Percentiles rank a stretch among this genome's conserved stretches.
Conservation (phyloP, 2,329 filamentous ascomycete species). For the Neonectria hederae region DNA sequence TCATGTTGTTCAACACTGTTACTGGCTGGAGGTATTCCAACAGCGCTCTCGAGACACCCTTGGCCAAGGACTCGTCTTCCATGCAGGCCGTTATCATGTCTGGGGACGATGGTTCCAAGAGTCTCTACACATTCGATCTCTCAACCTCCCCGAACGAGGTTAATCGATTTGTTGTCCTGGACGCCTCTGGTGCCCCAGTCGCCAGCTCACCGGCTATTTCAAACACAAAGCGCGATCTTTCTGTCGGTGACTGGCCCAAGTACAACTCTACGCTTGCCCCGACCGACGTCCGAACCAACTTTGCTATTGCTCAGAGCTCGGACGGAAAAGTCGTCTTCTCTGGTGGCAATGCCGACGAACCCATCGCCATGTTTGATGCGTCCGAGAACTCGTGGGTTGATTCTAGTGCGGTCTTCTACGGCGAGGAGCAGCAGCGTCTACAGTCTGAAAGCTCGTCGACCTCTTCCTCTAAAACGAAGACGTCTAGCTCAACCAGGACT, state of each 20-base stretch:
- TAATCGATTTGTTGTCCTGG: constrained; percentile 72
- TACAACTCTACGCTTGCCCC: constrained; percentile 84
- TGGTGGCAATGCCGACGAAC: constrained; percentile 74
- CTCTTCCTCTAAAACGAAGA: constrained; percentile 13
- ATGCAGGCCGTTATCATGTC: constrained; percentile 72
- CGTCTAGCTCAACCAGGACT: neutral
- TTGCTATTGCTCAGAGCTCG: constrained; percentile 74
- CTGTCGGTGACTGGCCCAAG: constrained; percentile 73
- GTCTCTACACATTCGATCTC: constrained; percentile 82
- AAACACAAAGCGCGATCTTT: constrained; percentile 56
- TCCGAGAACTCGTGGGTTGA: constrained; percentile 82
- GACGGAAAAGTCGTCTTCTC: constrained; percentile 78
- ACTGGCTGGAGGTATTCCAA: constrained; percentile 72
- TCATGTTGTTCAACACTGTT: constrained; percentile 76
- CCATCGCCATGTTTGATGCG: constrained; percentile 81
- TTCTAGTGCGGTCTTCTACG: constrained; percentile 68
- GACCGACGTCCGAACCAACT: constrained; percentile 68
- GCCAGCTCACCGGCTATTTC: constrained; percentile 56
- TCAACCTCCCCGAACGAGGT: constrained; percentile 78
- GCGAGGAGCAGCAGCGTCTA: constrained; percentile 52
- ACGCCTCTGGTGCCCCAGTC: constrained; percentile 65
- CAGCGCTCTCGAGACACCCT: constrained; percentile 67
- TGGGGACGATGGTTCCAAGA: constrained; percentile 80
- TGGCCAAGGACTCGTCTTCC: constrained; percentile 65
- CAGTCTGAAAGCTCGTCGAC: constrained; percentile 38